Base-by-base conservation (phyloP, 306 rosid genomes). In the Fragaria iinumae region DNA sequence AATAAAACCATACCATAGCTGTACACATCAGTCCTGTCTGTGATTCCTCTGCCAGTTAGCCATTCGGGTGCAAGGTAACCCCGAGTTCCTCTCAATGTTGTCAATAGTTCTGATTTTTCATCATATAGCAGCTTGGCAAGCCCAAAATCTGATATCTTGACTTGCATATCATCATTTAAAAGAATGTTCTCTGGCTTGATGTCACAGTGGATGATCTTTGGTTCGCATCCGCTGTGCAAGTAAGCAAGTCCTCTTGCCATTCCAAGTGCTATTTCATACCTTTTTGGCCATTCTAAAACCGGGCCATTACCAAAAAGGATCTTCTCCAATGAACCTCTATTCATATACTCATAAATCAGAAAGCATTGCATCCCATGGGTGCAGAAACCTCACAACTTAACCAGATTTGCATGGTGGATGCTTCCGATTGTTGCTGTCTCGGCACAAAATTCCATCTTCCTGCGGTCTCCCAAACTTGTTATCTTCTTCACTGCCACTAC, bases 21-120 rank as follows among this genome's bases (percentile, higher is more conserved):
- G 0, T 77, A 69, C 18, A 77, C 81, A 43, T 77, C 76, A 44
- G 69, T 57, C 47, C 27, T 77, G 34, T 77, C 76, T 29, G 76
- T 77, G 69, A 86, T 88, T 11, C 89, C 92, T 4, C 81, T 83
- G 71, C 86, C 85, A 0, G 87, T 82, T 50, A 90, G 76, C 93
- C 93, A 90, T 60, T 90, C 91, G 0, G 92, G 91, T 0, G 96
- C 93, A 44, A 88, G 87, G 71, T 90, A 90, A 1, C 96, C 96
- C 44, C 87, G 80, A 14, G 96, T 87, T 49, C 92, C 96, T 80
- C 91, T 86, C 91, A 90, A 76, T 43, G 89, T 82, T 60, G 89
- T 90, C 6, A 90, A 57, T 4, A 88, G 88, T 66, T 87, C 74
- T 45, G 89, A 86, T 59, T 86, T 84, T 17, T 86, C 86, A 59